phyloP scores from a whole-genome alignment of 352 stramenopile genomes.

The Phytopythium sindhum region DNA sequence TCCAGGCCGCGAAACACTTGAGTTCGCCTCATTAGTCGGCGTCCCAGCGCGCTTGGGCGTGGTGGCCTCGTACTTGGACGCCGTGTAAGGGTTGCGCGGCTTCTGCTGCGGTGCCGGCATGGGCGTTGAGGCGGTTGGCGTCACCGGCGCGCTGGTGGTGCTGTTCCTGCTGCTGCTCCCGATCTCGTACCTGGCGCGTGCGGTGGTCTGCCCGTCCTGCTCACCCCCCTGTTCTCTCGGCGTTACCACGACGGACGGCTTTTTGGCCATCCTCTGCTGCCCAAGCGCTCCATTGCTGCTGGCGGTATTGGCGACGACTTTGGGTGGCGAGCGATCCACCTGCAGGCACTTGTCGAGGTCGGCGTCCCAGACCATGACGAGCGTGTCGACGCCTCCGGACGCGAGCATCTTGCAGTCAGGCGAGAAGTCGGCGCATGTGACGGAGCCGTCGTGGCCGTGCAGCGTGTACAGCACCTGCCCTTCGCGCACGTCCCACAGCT shows the following conservation, averaged over 20 bases:
- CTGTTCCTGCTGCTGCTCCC: not conserved
- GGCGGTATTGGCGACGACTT: conserved; percentile 10
- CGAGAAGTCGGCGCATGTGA: conserved; percentile 71
- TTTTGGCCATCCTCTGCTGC: conserved; percentile 4
- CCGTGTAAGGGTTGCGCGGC: conserved; percentile 28
- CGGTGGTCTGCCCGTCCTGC: not conserved
- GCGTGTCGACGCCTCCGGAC: conserved; percentile 67
- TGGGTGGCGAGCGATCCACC: conserved; percentile 20
- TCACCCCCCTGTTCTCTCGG: conserved; percentile 5
- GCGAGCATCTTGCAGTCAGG: conserved; percentile 61
- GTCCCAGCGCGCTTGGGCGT: conserved; percentile 2
- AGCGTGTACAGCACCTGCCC: conserved; percentile 92
- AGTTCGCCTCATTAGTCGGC: conserved; percentile 6
- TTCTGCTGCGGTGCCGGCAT: conserved; percentile 40
- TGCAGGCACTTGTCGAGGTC: conserved; percentile 78
- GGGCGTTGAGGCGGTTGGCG: conserved; percentile 25
- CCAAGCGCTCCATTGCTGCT: conserved; percentile 7
- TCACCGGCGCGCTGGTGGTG: conserved; percentile 5
- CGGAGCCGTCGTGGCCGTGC: conserved; percentile 78
- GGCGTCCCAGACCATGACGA: conserved; percentile 86
- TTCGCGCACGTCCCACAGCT: conserved; percentile 92
- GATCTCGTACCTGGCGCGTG: not conserved
- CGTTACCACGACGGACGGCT: conserved; percentile 10
- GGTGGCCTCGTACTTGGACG: conserved; percentile 32
- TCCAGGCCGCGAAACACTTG: not conserved